Conservation (phyloP, 108 stramenopile species). For the Cyclotella distinguenda region DNA sequence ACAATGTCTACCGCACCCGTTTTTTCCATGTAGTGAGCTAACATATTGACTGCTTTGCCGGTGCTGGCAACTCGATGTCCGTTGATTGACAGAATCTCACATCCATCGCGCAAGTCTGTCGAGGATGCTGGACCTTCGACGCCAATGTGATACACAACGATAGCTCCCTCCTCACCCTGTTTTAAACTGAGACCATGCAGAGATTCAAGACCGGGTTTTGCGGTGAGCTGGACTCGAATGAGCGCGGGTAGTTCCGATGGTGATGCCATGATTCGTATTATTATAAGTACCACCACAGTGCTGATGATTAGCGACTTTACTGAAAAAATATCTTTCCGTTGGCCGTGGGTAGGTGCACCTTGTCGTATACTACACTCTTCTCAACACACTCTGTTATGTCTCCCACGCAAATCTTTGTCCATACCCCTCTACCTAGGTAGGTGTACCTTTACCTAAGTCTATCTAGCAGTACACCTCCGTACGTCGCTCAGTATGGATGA, state of each 20-base stretch:
- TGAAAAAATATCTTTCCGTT: no score
- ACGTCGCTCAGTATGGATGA: no score
- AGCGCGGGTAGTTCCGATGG: slow-evolving; percentile 11
- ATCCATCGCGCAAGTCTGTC: slow-evolving; percentile 3
- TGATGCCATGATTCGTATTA: not conserved
- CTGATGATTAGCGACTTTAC: no score
- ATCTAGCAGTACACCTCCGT: no score
- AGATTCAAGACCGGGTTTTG: not conserved
- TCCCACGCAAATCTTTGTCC: no score
- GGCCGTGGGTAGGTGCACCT: not conserved
- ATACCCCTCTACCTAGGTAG: no score
- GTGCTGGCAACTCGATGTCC: slow-evolving; percentile 16
- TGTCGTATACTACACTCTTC: no score
- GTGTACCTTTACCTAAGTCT: no score
- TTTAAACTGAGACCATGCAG: slow-evolving; percentile 15
- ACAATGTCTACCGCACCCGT: slow-evolving; percentile 6
- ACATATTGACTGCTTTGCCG: slow-evolving; percentile 7
- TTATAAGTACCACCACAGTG: no score
- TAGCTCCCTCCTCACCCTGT: slow-evolving; percentile 21
- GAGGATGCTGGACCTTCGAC: slow-evolving; percentile 4
- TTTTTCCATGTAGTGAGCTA: slow-evolving; percentile 15
- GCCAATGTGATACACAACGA: slow-evolving; percentile 25
- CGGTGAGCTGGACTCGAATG: not conserved
- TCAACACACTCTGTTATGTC: no score
- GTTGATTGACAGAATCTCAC: slow-evolving; percentile 29